Evolutionary conservation across 305 asterid species (phyloP).

Genomic region (Solanum hybrid): DNA sequence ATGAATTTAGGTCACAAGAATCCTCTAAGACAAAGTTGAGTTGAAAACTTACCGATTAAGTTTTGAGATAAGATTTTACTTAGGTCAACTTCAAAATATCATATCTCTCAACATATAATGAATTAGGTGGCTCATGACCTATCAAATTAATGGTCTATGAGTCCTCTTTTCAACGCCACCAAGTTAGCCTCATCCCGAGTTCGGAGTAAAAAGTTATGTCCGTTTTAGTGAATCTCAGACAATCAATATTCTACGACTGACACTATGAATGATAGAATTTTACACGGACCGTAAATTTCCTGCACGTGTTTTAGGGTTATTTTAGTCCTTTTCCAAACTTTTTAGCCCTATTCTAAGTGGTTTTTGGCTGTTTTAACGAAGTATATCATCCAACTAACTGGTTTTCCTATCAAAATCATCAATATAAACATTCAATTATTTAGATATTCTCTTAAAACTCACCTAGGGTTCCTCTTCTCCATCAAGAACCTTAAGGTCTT

Average conservation of each 20-base stretch:
- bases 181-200: neutral
- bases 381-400: too few relatives aligned
- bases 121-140: neutral
- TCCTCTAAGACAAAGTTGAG: neutral
- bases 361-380: too few relatives aligned
- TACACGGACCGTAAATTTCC: neutral
- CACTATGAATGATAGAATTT: neutral
- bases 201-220: neutral
- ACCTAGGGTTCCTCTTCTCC: neutral
- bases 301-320: neutral
- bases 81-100: neutral
- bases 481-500: neutral
- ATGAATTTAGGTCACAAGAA: neutral
- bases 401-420: too few relatives aligned
- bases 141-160: neutral
- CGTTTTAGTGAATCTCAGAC: neutral
- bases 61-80: neutral
- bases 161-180: neutral
- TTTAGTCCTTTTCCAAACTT: neutral
- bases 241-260: neutral
- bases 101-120: neutral
- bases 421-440: too few relatives aligned
- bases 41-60: neutral
- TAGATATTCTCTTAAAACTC: too few relatives aligned
- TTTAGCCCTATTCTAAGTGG: neutral